Conservation (phyloP, 2,329 filamentous ascomycete species). For the Diaporthe longicolla region DNA sequence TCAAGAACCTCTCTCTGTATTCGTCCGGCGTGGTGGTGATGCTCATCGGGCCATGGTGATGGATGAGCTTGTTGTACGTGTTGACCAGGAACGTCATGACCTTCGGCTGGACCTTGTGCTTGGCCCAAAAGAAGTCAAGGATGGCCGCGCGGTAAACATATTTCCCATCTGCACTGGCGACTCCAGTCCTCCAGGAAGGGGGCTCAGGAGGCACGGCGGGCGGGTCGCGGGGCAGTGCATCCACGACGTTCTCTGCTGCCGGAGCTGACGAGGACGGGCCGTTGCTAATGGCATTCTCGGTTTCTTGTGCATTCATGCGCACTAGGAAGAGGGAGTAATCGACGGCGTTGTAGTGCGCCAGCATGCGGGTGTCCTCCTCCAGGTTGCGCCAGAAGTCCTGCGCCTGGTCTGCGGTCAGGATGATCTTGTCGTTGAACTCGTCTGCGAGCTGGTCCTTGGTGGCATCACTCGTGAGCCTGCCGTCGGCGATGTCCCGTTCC, state of each 20-base stretch:
- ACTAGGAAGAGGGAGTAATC: slow-evolving; percentile 84
- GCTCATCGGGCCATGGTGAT: slow-evolving; percentile 78
- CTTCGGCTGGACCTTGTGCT: slow-evolving; percentile 76
- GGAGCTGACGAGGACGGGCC: slow-evolving; percentile 45
- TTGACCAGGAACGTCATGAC: slow-evolving; percentile 76
- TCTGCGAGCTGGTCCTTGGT: slow-evolving; percentile 77
- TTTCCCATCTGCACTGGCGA: slow-evolving; percentile 72
- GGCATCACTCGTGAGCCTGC: slow-evolving; percentile 72
- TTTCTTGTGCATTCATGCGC: slow-evolving; percentile 53
- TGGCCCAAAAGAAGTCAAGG: slow-evolving; percentile 85
- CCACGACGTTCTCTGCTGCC: slow-evolving; percentile 42
- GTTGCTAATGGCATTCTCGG: slow-evolving; percentile 35
- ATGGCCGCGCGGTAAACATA: slow-evolving; percentile 78
- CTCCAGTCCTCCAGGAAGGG: slow-evolving; percentile 72
- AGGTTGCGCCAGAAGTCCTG: slow-evolving; percentile 69
- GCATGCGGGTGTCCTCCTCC: slow-evolving; percentile 73
- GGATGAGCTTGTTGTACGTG: slow-evolving; percentile 72
- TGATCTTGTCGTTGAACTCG: slow-evolving; percentile 76
- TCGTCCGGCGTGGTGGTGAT: slow-evolving; percentile 79
- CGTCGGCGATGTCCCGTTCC: slow-evolving; percentile 78
- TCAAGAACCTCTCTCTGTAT: slow-evolving; percentile 70
- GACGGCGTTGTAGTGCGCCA: slow-evolving; percentile 75
- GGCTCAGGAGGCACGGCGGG: slow-evolving; percentile 53
- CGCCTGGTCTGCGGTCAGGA: slow-evolving; percentile 68
- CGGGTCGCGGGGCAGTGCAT: slow-evolving; percentile 49